Evolutionary conservation across 768 basidiomycete genomes (phyloP).

Genomic region (Amanita molliuscula): DNA sequence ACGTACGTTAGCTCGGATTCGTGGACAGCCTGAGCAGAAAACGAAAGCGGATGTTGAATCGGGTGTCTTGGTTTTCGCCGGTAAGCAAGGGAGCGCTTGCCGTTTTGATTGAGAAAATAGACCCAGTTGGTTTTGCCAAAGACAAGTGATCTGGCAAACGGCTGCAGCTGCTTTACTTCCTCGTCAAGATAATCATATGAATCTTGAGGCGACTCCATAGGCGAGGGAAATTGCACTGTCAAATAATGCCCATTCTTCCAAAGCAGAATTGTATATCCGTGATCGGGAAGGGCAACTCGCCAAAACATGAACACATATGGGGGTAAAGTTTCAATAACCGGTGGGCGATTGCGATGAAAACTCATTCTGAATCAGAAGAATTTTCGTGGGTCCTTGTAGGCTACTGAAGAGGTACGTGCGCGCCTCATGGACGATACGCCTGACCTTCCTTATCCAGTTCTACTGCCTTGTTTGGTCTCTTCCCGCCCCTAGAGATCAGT

Average conservation of each 20-base stretch:
- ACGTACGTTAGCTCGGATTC: conserved; percentile 26
- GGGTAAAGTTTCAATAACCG: background rate
- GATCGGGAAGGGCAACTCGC: background rate
- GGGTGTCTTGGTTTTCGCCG: conserved; percentile 13
- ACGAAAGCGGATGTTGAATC: conserved; percentile 20
- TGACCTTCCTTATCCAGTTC: background rate
- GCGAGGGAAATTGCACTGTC: conserved; percentile 1
- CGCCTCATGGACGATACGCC: background rate
- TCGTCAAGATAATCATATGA: background rate
- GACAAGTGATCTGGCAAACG: background rate
- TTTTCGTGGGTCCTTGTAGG: background rate
- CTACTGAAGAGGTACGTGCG: too few relatives aligned
- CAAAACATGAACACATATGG: background rate
- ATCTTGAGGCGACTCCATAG: background rate
- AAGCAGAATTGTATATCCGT: background rate
- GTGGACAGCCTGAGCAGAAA: conserved; percentile 25
- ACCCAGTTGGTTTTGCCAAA: conserved; percentile 27
- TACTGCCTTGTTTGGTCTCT: background rate
- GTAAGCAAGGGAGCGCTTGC: conserved; percentile 19
- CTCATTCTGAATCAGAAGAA: background rate
- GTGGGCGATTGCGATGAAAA: background rate
- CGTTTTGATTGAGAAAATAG: conserved; percentile 20
- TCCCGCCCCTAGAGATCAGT: background rate
- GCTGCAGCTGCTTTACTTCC: background rate
- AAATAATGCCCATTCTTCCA: conserved; percentile 3